Evolutionary conservation across 139 green algal genomes (phyloP), one percentile per base, ranked within the genome.

Genomic region (Chlamydomonas sp.): DNA sequence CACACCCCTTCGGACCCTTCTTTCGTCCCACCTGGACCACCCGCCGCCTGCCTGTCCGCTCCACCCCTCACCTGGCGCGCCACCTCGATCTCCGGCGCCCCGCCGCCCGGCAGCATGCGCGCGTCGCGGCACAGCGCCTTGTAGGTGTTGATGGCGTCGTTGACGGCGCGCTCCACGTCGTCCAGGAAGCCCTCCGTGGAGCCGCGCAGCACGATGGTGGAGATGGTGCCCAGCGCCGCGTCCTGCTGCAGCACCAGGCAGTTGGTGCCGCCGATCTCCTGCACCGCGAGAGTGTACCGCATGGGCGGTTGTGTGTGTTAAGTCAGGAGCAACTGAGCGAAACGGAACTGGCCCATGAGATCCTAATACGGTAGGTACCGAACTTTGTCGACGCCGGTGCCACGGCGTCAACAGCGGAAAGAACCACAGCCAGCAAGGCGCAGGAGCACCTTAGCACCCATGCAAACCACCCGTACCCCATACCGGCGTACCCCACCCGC

Each of bases 71-170:
- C 83, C 84, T 94, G 94, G 17, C 95, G 84, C 9, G 95, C 96
- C 5, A 99, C 59, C 89, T 98, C 97, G 14, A 99, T 95, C 92
- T 99, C 98, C 6, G 92, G 88, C 0, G 96, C 98, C 18, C 98
- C 98, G 57, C 96, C 98, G 2, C 95, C 97, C 2, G 96, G 83
- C 83, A 99, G 85, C 7, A 91, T 88, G 61, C 97, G 92, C 31
- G 96, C 84, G 85, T 99, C 97, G 10, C 87, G 83, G 87, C 93
- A 96, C 66, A 99, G 91, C 58, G 94, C 89, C 95, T 98, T 99
- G 96, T 96, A 99, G 66, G 95, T 92, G 88, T 99, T 99, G 79
- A 99, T 95, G 71, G 96, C 98, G 88, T 99, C 96, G 87, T 99
- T 98, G 49, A 99, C 91, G 0, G 97, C 98, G 14, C 98, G 94